Conservation (phyloP, 495 filamentous ascomycete species). For the Aspergillus nidulans region DNA sequence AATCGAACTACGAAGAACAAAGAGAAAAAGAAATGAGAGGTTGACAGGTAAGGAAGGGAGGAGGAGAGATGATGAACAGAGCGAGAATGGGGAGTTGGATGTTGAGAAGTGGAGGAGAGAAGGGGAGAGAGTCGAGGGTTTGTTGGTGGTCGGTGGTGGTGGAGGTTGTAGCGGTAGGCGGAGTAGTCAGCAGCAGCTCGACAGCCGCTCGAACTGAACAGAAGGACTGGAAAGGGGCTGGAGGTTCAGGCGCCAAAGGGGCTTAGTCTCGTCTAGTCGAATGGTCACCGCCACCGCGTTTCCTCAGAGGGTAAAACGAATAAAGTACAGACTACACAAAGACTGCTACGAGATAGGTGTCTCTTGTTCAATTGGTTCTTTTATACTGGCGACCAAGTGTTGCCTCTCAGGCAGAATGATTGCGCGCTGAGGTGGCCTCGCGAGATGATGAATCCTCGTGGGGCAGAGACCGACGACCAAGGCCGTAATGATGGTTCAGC, state of each 20-base stretch:
- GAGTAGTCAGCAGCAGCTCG: slow-evolving; percentile 8
- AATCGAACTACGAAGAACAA: slow-evolving; percentile 34
- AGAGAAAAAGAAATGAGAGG: slow-evolving; percentile 23
- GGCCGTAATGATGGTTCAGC: slow-evolving; percentile 16
- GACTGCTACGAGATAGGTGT: background rate
- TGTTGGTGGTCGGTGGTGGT: slow-evolving; percentile 16
- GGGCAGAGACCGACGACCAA: slow-evolving; percentile 21
- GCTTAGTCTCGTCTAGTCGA: slow-evolving; percentile 13
- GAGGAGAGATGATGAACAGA: slow-evolving; percentile 21
- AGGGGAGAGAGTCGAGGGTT: slow-evolving; percentile 18
- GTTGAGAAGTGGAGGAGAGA: slow-evolving; percentile 25
- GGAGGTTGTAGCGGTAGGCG: background rate
- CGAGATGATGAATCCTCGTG: slow-evolving; percentile 27
- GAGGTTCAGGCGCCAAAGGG: slow-evolving; percentile 14
- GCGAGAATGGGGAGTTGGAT: slow-evolving; percentile 31
- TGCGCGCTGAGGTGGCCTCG: slow-evolving; percentile 15
- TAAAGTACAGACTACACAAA: background rate
- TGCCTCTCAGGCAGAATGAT: slow-evolving; percentile 23
- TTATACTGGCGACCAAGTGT: background rate
- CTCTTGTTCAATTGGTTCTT: background rate
- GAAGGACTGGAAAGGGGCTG: slow-evolving; percentile 3
- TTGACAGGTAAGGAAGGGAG: slow-evolving; percentile 21
- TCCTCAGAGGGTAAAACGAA: background rate
- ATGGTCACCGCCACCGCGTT: slow-evolving; percentile 18
- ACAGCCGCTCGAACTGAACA: background rate